phyloP scores from a whole-genome alignment of 176 grass and related monocot species.

The Thalia dealbata region DNA sequence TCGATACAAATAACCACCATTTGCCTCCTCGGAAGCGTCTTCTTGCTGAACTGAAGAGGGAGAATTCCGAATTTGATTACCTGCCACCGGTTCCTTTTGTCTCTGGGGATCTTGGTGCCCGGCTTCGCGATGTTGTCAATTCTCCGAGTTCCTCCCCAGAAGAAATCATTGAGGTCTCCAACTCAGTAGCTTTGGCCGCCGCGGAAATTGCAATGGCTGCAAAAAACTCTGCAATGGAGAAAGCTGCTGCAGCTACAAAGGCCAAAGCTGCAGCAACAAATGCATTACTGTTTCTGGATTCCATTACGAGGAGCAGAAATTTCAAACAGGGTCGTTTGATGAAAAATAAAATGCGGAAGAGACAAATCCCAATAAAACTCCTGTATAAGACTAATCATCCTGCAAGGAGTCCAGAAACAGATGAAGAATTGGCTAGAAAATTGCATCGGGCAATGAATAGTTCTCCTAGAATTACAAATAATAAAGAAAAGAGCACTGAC shows the following conservation, averaged over 20 bases:
- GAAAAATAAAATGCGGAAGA: conserved; percentile 57
- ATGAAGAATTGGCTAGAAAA: conserved; percentile 48
- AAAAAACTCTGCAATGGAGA: conserved; percentile 45
- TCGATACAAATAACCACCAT: conserved; percentile 56
- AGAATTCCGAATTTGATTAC: conserved; percentile 28
- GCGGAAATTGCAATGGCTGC: conserved; percentile 43
- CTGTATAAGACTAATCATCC: conserved; percentile 51
- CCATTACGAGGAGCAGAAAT: conserved; percentile 35
- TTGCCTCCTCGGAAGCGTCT: conserved; percentile 95
- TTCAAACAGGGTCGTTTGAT: conserved; percentile 35
- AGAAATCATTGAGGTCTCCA: conserved; percentile 38
- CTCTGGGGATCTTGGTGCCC: conserved; percentile 39
- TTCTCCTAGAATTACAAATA: conserved; percentile 47
- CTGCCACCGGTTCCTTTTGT: conserved; percentile 30
- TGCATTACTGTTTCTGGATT: conserved; percentile 72
- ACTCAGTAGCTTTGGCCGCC: conserved; percentile 43
- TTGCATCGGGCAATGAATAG: conserved; percentile 60
- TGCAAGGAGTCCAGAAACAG: conserved; percentile 22
- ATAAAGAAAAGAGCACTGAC: conserved; percentile 31
- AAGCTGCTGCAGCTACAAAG: conserved; percentile 58
- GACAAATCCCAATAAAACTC: conserved; percentile 53
- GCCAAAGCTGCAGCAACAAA: conserved; percentile 62
- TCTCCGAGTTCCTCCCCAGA: conserved; percentile 40
- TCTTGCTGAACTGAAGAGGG: conserved; percentile 69
- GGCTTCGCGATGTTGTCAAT: conserved; percentile 48